Conservation (phyloP, 495 filamentous ascomycete genomes). For the Penicillium flavigenum region DNA sequence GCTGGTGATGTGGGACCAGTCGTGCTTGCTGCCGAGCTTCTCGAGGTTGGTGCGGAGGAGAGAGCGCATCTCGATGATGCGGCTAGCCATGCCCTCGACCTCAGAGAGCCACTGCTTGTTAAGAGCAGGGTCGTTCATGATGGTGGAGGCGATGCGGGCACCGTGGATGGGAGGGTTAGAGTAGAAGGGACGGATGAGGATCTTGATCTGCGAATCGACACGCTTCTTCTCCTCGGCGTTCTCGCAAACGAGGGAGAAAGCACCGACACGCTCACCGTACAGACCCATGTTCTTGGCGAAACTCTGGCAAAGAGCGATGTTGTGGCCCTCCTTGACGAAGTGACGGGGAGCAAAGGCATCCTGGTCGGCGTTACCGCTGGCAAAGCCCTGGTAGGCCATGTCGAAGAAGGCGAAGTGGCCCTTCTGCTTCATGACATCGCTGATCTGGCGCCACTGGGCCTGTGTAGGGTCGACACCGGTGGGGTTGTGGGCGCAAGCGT, state of each 20-base stretch:
- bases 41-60: constrained; percentile 91
- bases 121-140: constrained; percentile 82
- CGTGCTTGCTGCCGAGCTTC: constrained; percentile 88
- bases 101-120: constrained; percentile 94
- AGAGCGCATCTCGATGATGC: constrained; percentile 96
- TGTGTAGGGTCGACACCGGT: constrained; percentile 94
- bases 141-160: constrained; percentile 87
- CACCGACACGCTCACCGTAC: constrained; percentile 97
- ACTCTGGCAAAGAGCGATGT: constrained; percentile 83
- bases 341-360: constrained; percentile 91
- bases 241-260: constrained; percentile 88
- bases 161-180: constrained; percentile 97
- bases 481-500: constrained; percentile 98
- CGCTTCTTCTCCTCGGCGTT: constrained; percentile 90
- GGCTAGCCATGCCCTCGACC: constrained; percentile 98
- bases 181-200: constrained; percentile 94
- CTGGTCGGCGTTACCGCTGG: constrained; percentile 83
- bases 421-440: constrained; percentile 82
- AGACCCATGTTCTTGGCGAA: constrained; percentile 99
- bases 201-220: constrained; percentile 97
- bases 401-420: constrained; percentile 97
- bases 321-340: constrained; percentile 91
- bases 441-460: constrained; percentile 92
- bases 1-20: constrained; percentile 97
- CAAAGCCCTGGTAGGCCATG: constrained; percentile 99